phyloP scores from a whole-genome alignment of 306 rosid species.

The Sicyos baderoa region DNA sequence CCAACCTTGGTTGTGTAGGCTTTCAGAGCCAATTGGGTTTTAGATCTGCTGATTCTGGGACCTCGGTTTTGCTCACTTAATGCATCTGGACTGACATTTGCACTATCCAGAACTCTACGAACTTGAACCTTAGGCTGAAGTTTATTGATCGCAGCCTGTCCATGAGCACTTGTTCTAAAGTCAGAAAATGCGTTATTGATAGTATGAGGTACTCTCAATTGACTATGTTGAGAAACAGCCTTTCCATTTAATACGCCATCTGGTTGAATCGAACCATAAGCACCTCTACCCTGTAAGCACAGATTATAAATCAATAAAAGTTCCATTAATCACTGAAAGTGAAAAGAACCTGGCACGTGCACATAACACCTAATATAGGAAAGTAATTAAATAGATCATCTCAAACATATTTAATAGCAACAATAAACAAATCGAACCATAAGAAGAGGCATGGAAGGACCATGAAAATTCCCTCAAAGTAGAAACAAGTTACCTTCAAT shows the following conservation, averaged over 20 bases:
- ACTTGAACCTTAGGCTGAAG: conserved; percentile 42
- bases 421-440: neutral
- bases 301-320: neutral
- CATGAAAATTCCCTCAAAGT: neutral
- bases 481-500: conserved; percentile 1
- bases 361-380: neutral
- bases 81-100: conserved; percentile 45
- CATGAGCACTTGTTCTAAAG: conserved; percentile 44
- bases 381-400: neutral
- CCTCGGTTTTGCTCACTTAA: conserved; percentile 86
- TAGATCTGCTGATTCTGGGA: conserved; percentile 62
- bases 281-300: conserved; percentile 42
- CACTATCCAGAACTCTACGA: conserved; percentile 37
- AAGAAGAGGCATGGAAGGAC: neutral
- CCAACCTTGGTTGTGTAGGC: conserved; percentile 69
- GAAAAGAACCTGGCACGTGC: neutral
- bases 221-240: conserved; percentile 36
- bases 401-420: neutral
- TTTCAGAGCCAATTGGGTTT: conserved; percentile 52
- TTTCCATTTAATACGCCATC: conserved; percentile 46
- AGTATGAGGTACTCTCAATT: conserved; percentile 37
- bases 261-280: conserved; percentile 35
- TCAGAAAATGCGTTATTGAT: conserved; percentile 44
- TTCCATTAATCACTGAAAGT: neutral
- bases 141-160: conserved; percentile 42